These are phyloP conservation scores for Penicillium nucicola DNA, from an alignment of 495 filamentous ascomycete genomes.

Conservation along the genomic window DNA sequence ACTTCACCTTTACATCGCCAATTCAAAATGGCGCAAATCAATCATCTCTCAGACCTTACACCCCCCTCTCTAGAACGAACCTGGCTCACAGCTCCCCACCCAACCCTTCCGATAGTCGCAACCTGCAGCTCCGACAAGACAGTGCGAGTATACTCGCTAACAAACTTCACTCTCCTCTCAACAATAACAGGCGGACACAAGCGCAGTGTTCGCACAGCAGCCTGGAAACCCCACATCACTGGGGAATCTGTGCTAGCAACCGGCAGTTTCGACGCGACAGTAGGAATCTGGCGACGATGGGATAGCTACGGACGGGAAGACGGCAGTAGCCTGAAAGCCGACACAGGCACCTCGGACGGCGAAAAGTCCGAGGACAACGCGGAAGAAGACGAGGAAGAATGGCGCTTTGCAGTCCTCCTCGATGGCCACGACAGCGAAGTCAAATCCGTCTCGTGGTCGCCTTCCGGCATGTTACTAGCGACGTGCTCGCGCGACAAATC, in stretches of 20 bases:
- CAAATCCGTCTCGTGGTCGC: slow-evolving; percentile 78
- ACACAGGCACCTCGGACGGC: not conserved
- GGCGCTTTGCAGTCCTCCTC: slow-evolving; percentile 81
- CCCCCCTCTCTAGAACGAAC: slow-evolving; percentile 72
- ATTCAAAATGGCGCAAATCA: slow-evolving; percentile 7
- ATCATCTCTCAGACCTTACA: slow-evolving; percentile 37
- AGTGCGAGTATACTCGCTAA: slow-evolving; percentile 83
- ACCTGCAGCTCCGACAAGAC: slow-evolving; percentile 83
- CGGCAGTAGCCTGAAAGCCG: slow-evolving; percentile 23
- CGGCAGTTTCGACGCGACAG: slow-evolving; percentile 85
- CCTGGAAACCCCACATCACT: slow-evolving; percentile 75
- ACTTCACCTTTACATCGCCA: not conserved
- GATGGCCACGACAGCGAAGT: slow-evolving; percentile 95
- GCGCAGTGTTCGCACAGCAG: slow-evolving; percentile 71
- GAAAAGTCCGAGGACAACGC: slow-evolving; percentile 8
- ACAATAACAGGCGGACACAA: slow-evolving; percentile 85
- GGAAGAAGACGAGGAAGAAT: slow-evolving; percentile 69
- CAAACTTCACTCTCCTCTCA: slow-evolving; percentile 71
- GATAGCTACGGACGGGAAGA: slow-evolving; percentile 43
- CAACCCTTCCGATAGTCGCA: slow-evolving; percentile 80
- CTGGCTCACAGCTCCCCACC: slow-evolving; percentile 84
- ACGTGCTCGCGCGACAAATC: slow-evolving; percentile 90
- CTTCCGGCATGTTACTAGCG: slow-evolving; percentile 76
- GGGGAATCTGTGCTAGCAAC: slow-evolving; percentile 78
- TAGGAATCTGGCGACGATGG: slow-evolving; percentile 79